Evolutionary conservation across 805 yeast species (phyloP).

Genomic region (Vanderwaltozyma verrucispora): DNA sequence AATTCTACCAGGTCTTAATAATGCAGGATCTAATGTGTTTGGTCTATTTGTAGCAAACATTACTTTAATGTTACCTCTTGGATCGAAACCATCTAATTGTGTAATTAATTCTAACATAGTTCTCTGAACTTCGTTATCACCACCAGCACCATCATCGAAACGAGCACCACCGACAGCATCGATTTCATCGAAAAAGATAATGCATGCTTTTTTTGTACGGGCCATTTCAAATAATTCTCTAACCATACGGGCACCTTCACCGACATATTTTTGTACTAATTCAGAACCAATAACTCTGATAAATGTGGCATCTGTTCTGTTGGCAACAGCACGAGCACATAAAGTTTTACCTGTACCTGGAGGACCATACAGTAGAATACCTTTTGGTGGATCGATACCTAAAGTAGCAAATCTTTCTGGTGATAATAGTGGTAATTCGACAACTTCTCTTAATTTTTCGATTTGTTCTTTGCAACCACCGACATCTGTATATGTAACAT

Average conservation of each 20-base stretch:
- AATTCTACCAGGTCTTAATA: slow-evolving; percentile 96
- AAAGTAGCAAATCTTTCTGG: slow-evolving; percentile 95
- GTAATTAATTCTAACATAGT: slow-evolving; percentile 98
- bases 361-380: slow-evolving; percentile 91
- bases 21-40: slow-evolving; percentile 94
- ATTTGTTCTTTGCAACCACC: slow-evolving; percentile 99
- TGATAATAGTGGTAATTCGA: slow-evolving; percentile 82
- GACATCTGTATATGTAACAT: slow-evolving; percentile 94
- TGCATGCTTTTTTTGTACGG: slow-evolving; percentile 94
- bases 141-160: slow-evolving; percentile 99
- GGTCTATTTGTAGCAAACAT: slow-evolving; percentile 99
- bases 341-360: slow-evolving; percentile 98
- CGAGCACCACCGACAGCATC: slow-evolving; percentile 99
- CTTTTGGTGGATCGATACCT: slow-evolving; percentile 99
- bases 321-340: slow-evolving; percentile 98
- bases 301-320: slow-evolving; percentile 97
- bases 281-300: slow-evolving; percentile 98
- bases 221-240: slow-evolving; percentile 99
- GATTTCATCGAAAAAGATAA: slow-evolving; percentile 94
- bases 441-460: slow-evolving; percentile 92
- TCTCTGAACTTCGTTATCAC: slow-evolving; percentile 98
- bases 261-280: slow-evolving; percentile 95
- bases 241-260: slow-evolving; percentile 99
- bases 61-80: slow-evolving; percentile 97
- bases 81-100: slow-evolving; percentile 96